Evolutionary conservation across 345 rosid genomes (phyloP).

Genomic region (Salix udensis): DNA sequence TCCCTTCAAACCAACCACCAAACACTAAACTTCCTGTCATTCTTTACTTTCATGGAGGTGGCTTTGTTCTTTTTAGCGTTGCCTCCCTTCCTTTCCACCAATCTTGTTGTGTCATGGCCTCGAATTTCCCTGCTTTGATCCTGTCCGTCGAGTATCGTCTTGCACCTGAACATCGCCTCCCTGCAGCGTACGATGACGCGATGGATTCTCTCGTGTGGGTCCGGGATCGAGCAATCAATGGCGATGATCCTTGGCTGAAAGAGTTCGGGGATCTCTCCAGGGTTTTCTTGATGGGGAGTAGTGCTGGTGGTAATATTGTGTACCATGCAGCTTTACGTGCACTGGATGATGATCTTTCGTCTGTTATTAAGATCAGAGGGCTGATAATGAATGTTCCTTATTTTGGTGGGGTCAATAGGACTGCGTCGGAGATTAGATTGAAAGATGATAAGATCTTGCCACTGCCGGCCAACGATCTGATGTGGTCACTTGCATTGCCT

Average conservation of each 20-base stretch:
- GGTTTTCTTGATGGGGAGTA: conserved; percentile 65
- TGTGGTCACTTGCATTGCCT: conserved; percentile 71
- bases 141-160: conserved; percentile 81
- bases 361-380: conserved; percentile 55
- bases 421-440: conserved; percentile 52
- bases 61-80: conserved; percentile 52
- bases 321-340: conserved; percentile 58
- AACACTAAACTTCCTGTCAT: conserved; percentile 55
- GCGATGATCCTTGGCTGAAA: conserved; percentile 62
- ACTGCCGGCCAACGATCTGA: conserved; percentile 42
- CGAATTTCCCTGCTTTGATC: conserved; percentile 43
- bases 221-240: conserved; percentile 50
- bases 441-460: conserved; percentile 55
- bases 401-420: conserved; percentile 57
- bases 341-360: conserved; percentile 38
- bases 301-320: conserved; percentile 72
- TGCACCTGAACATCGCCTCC: conserved; percentile 91
- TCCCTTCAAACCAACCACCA: conserved; percentile 39
- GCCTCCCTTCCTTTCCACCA: conserved; percentile 48
- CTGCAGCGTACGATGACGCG: conserved; percentile 84
- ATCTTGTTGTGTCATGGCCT: conserved; percentile 43
- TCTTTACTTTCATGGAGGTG: conserved; percentile 75
- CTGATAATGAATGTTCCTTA: conserved; percentile 60
- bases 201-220: conserved; percentile 65
- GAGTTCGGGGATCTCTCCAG: conserved; percentile 50